phyloP scores from a whole-genome alignment of 345 rosid species.

The Eucalyptus urophylla region DNA sequence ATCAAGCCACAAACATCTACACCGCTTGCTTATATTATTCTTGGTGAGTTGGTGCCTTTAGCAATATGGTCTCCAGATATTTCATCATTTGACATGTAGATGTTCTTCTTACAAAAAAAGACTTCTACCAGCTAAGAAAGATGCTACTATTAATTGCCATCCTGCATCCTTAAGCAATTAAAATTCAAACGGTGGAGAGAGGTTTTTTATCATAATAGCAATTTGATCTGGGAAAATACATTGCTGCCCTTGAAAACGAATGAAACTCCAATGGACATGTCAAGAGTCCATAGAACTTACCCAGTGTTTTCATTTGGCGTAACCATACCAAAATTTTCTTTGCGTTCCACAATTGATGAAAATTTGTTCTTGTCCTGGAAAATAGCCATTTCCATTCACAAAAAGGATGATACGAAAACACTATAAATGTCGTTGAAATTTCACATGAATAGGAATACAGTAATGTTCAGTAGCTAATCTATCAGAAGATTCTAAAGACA shows the following conservation, averaged over 20 bases:
- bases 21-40: background rate
- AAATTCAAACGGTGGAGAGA: background rate
- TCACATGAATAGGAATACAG: background rate
- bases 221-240: background rate
- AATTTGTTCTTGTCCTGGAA: slow-evolving; percentile 46
- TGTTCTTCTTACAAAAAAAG: background rate
- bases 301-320: slow-evolving; percentile 9
- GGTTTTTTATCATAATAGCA: background rate
- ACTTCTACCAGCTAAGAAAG: background rate
- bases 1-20: background rate
- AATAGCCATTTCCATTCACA: background rate
- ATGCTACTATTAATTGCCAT: background rate
- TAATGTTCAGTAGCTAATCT: background rate
- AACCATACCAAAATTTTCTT: slow-evolving; percentile 14
- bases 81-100: background rate
- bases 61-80: background rate
- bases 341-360: slow-evolving; percentile 17
- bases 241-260: background rate
- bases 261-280: background rate
- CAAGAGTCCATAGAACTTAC: slow-evolving; percentile 4
- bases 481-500: background rate
- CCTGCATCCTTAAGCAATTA: background rate
- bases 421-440: background rate
- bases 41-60: background rate
- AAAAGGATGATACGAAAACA: background rate